Percentiles rank a stretch among this genome's conserved stretches.
Conservation (phyloP, 2,329 filamentous ascomycete genomes). For the Pestalotiopsis sp. region DNA sequence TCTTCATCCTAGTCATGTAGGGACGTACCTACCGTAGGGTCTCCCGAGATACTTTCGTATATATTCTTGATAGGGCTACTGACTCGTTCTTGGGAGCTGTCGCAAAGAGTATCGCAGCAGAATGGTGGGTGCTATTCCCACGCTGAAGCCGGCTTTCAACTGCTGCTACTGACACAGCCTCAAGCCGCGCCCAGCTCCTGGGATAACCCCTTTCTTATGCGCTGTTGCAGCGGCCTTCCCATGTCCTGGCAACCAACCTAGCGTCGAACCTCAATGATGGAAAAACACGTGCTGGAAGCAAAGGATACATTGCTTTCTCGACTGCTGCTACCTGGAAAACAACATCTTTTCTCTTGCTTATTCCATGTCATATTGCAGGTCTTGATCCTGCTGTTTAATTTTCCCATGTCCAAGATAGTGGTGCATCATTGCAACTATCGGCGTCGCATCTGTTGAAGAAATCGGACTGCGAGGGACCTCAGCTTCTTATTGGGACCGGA, state of each 20-base stretch:
- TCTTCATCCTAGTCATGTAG: not conserved
- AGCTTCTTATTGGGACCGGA: not conserved
- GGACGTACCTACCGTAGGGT: not conserved
- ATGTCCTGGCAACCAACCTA: not conserved
- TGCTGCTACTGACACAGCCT: conserved; percentile 11
- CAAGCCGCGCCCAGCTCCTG: conserved; percentile 3
- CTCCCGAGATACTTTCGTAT: not conserved
- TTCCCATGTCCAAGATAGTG: not conserved
- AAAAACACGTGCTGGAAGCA: conserved; percentile 11
- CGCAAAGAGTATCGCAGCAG: not conserved
- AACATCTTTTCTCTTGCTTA: not conserved
- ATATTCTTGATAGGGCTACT: not conserved
- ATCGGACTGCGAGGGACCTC: not conserved
- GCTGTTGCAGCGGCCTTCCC: not conserved
- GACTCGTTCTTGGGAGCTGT: not conserved
- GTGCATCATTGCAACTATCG: not conserved
- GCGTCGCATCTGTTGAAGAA: not conserved
- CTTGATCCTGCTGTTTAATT: not conserved
- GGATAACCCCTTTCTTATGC: conserved; percentile 9
- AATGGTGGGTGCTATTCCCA: not conserved
- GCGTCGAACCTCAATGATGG: not conserved
- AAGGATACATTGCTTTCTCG: conserved; percentile 3
- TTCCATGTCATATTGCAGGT: not conserved
- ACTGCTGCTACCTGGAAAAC: not conserved
- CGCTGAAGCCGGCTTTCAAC: not conserved